Base-by-base conservation (phyloP, 2,329 filamentous ascomycete species). In the Exophiala phaeomuriformis region DNA sequence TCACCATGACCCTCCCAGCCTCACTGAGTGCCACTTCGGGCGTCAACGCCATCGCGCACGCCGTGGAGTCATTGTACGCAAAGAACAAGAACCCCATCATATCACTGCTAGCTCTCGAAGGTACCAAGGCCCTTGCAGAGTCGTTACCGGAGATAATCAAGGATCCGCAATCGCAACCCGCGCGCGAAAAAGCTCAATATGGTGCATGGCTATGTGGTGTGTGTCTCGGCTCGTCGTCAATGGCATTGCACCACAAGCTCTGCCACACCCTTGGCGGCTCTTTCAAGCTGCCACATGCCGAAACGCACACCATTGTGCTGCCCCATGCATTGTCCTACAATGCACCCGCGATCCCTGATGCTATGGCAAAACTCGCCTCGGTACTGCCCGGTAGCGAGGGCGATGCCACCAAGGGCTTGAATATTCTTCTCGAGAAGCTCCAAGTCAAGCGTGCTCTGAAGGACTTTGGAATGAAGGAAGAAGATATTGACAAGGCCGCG, bases 191-290 rank as follows among this genome's bases (percentile, higher is more conserved):
- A 2, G 81, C 80, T 9, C 73, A 80, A 1, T 83, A 84, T 62
- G 82, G 81, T 27, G 81, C 82, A 36, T 85, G 80, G 80, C 75
- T 85, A 1, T 84, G 80, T 60, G 81, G 80, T 32, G 75, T 72
- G 28, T 82, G 79, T 60, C 72, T 84, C 1, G 81, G 81, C 4
- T 77, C 71, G 53, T 78, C 80, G 2, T 75, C 75, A 49, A 84
- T 85, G 79, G 75, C 79, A 2, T 73, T 85, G 9, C 83, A 85
- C 63, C 82, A 85, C 67, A 86, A 85, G 64, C 74, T 86, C 1
- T 84, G 81, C 68, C 82, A 85, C 63, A 79, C 78, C 0, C 71
- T 85, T 1, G 82, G 82, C 28, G 83, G 82, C 5, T 78, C 73
- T 60, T 83, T 85, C 66, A 76, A 79, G 56, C 72, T 86, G 4